Conservation (phyloP, 2,329 filamentous ascomycete species). For the Aspergillus transmontanensis region DNA sequence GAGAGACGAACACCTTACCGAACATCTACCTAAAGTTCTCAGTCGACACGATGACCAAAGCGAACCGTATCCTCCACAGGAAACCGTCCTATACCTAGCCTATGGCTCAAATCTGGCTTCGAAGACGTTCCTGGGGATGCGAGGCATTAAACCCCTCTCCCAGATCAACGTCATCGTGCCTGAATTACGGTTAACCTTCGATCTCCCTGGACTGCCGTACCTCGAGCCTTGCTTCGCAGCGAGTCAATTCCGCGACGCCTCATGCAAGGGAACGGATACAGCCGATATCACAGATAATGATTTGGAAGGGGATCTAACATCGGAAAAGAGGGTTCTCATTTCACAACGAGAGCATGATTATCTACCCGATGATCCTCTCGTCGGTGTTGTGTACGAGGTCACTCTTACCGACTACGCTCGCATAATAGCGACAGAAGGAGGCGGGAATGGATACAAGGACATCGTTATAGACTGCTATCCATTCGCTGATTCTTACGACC, state of each 20-base stretch:
- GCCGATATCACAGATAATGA: conserved; percentile 13
- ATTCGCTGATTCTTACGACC: conserved; percentile 56
- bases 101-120: conserved; percentile 89
- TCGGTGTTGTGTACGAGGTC: conserved; percentile 95
- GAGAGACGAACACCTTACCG: conserved; percentile 24
- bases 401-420: conserved; percentile 77
- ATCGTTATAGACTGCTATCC: conserved; percentile 76
- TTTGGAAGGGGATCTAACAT: conserved; percentile 12
- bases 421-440: conserved; percentile 90
- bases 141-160: conserved; percentile 80
- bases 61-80: conserved; percentile 13
- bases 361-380: conserved; percentile 68
- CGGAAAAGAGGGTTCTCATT: conserved; percentile 40
- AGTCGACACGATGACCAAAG: neutral
- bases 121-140: conserved; percentile 74
- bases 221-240: conserved; percentile 91
- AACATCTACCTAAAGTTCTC: conserved; percentile 16
- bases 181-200: conserved; percentile 75
- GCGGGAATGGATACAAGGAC: conserved; percentile 81
- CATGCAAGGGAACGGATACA: conserved; percentile 3
- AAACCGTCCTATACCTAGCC: conserved; percentile 76
- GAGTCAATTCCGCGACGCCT: conserved; percentile 60
- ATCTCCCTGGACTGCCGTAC: conserved; percentile 84
- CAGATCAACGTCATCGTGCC: conserved; percentile 82
- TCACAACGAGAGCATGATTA: conserved; percentile 18